Base-by-base conservation (phyloP, 2,329 filamentous ascomycete species). In the Macroventuria anomochaeta region DNA sequence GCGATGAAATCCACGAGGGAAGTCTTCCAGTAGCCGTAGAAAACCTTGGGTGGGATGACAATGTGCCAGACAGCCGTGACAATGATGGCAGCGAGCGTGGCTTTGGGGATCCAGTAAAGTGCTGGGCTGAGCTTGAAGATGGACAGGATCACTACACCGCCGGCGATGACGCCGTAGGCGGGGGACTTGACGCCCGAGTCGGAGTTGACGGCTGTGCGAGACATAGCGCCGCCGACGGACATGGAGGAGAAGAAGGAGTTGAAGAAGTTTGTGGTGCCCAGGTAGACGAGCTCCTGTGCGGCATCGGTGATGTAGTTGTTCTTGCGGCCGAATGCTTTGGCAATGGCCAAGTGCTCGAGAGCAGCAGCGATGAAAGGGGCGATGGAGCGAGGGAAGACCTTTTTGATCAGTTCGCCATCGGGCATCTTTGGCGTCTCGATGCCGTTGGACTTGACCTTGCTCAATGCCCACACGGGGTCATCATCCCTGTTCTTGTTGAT, bases 61-160 rank as follows among this genome's bases (percentile, higher is more conserved):
- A 88, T 76, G 32, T 85, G 83, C 72, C 83, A 83, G 0, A 88
- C 84, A 5, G 85, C 85, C 54, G 83, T 85, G 59, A 88, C 87
- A 58, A 88, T 87, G 55, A 88, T 87, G 2, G 85, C 86, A 0
- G 86, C 81, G 1, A 88, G 77, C 0, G 84, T 86, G 0, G 85
- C 80, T 61, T 87, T 86, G 1, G 86, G 86, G n/a, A 88, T 85
- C 84, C 85, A 89, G 72, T 85, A 87, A 0, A 89, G 77, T 0
- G 83, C 81, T 0, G 81, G 82, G 0, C 82, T 82, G 31, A 88
- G 80, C 53, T 85, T 80, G 64, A 85, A 88, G 21, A 88, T 81
- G 17, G 81, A 84, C 1, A 88, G 69, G 7, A 88, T 74, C 15
- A 88, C 84, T 40, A 86, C 83, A 4, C 79, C 84, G 2, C 84